Conservation (phyloP, 2,329 filamentous ascomycete species). For the Paecilomyces niveus region DNA sequence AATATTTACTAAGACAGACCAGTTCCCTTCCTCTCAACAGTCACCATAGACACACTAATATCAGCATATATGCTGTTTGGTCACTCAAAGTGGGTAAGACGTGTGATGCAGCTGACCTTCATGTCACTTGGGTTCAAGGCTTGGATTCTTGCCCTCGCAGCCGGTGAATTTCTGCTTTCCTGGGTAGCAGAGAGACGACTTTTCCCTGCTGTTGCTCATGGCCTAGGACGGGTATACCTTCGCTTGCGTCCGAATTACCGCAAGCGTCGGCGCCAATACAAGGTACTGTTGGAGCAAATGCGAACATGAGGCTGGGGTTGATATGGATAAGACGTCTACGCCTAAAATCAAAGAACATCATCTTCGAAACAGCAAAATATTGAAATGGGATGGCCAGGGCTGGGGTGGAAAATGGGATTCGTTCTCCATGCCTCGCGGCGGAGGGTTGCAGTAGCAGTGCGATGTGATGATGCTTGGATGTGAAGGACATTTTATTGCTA, state of each 20-base stretch:
- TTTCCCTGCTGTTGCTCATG: constrained; percentile 61
- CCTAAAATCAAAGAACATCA: neutral
- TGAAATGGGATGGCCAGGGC: neutral
- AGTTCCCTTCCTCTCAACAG: constrained; percentile 80
- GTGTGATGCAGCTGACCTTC: constrained; percentile 78
- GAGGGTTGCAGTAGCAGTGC: neutral
- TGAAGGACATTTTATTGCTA: neutral
- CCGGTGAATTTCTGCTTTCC: constrained; percentile 60
- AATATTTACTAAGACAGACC: constrained; percentile 14
- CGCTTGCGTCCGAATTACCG: constrained; percentile 48
- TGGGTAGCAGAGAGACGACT: constrained; percentile 66
- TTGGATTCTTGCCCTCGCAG: constrained; percentile 64
- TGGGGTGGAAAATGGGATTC: neutral
- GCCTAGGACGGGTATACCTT: constrained; percentile 56
- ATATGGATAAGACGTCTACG: neutral
- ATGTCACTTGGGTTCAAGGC: constrained; percentile 66
- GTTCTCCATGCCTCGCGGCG: neutral
- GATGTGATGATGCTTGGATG: neutral
- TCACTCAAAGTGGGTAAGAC: constrained; percentile 61
- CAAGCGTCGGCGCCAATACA: constrained; percentile 85
- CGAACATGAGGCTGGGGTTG: constrained; percentile 21
- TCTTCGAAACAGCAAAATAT: neutral
- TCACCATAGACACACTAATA: constrained; percentile 59
- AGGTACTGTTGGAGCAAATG: constrained; percentile 67
- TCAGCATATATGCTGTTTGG: constrained; percentile 74